Evolutionary conservation across 768 basidiomycete genomes (phyloP).

Genomic region (Pulveroboletus sp.): DNA sequence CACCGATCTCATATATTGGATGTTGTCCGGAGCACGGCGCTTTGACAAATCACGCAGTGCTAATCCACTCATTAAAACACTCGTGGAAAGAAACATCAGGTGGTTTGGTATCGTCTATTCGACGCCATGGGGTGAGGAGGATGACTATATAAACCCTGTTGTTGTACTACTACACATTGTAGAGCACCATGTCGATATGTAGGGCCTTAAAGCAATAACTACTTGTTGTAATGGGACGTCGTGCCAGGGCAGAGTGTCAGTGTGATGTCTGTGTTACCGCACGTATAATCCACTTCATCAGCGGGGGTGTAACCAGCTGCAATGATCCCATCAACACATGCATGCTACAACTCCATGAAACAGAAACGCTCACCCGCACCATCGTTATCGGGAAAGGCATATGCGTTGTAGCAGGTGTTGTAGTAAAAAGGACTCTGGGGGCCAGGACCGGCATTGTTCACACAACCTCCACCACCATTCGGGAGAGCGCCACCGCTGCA

Average conservation of each 20-base stretch:
- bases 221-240: slow-evolving; percentile 7
- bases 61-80: too few relatives aligned
- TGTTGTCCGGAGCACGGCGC: too few relatives aligned
- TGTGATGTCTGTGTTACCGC: slow-evolving; percentile 16
- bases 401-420: slow-evolving; percentile 15
- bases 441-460: slow-evolving; percentile 14
- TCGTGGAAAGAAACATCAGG: too few relatives aligned
- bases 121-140: too few relatives aligned
- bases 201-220: neutral
- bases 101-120: too few relatives aligned
- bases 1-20: too few relatives aligned
- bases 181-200: neutral
- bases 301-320: slow-evolving; percentile 15
- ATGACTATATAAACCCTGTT: too few relatives aligned
- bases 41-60: too few relatives aligned
- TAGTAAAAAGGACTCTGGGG: slow-evolving; percentile 19
- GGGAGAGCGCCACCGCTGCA: slow-evolving; percentile 17
- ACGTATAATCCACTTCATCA: slow-evolving; percentile 21
- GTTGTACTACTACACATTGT: slow-evolving; percentile 2
- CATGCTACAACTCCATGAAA: too few relatives aligned
- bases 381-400: slow-evolving; percentile 23
- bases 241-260: slow-evolving; percentile 21
- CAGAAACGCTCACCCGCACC: slow-evolving; percentile 11
- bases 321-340: neutral
- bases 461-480: slow-evolving; percentile 10